Percentiles rank a stretch among this genome's conserved stretches.
Evolutionary conservation across 1,284 basidiomycete genomes (phyloP).

Genomic region (Hymenochaete sp.): DNA sequence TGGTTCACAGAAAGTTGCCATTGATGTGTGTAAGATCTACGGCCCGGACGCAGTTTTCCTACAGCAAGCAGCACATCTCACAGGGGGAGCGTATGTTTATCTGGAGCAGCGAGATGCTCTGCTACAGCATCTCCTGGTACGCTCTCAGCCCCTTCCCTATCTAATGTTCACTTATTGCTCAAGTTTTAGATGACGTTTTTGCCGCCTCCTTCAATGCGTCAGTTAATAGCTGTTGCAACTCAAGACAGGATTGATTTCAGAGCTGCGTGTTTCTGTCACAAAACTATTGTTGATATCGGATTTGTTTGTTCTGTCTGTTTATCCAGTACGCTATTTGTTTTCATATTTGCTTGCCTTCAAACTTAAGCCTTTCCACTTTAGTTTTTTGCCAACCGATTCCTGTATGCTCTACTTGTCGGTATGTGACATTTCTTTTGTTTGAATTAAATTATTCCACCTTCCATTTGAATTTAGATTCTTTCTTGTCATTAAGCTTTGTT

Average conservation of each 20-base stretch:
- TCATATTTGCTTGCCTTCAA: too few relatives aligned
- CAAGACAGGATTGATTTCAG: slow-evolving; percentile 95
- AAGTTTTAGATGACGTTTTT: slow-evolving; percentile 85
- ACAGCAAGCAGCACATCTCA: slow-evolving; percentile 94
- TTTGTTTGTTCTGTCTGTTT: slow-evolving; percentile 97
- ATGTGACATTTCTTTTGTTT: slow-evolving; percentile 22
- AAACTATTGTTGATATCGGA: slow-evolving; percentile 91
- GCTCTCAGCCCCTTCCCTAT: slow-evolving; percentile 23
- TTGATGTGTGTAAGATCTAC: slow-evolving; percentile 91
- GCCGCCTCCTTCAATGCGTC: slow-evolving; percentile 73
- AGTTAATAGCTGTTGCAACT: slow-evolving; percentile 76
- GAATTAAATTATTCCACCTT: slow-evolving; percentile 4
- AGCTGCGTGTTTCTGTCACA: slow-evolving; percentile 98
- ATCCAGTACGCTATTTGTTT: slow-evolving; percentile 57
- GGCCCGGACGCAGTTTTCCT: slow-evolving; percentile 91
- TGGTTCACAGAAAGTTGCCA: slow-evolving; percentile 71
- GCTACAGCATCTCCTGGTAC: slow-evolving; percentile 80
- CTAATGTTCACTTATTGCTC: too few relatives aligned
- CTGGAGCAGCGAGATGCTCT: slow-evolving; percentile 74
- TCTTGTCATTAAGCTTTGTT: not conserved
- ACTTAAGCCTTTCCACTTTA: slow-evolving; percentile 25
- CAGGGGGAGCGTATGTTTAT: slow-evolving; percentile 88
- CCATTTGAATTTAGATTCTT: slow-evolving; percentile 10
- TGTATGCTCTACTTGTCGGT: slow-evolving; percentile 89
- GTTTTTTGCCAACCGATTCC: slow-evolving; percentile 92